These are phyloP conservation scores for Arthrinium phaeospermum DNA, from an alignment of 2,329 filamentous ascomycete genomes.

Conservation along the genomic window DNA sequence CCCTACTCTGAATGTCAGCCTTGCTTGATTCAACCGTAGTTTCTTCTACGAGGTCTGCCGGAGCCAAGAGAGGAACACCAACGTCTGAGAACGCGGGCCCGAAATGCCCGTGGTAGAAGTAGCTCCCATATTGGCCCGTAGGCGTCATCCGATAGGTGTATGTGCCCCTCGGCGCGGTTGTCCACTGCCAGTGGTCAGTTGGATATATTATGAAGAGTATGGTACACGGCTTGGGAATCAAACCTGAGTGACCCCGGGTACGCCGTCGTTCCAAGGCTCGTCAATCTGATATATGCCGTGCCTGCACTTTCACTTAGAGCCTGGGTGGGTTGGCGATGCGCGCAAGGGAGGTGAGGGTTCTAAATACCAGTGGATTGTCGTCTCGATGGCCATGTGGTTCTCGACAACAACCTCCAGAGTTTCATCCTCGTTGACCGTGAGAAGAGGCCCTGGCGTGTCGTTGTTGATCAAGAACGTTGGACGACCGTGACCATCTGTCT, in stretches of 20 bases:
- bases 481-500: constrained; percentile 26
- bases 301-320: neutral
- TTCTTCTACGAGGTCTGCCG: too few relatives aligned
- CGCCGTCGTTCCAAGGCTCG: constrained; percentile 28
- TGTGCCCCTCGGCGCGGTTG: constrained; percentile 26
- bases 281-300: constrained; percentile 30
- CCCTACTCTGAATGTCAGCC: constrained; percentile 6
- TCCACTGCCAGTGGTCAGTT: constrained; percentile 12
- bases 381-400: constrained; percentile 27
- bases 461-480: constrained; percentile 27
- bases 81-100: constrained; percentile 28
- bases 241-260: constrained; percentile 28
- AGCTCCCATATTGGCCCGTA: constrained; percentile 27
- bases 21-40: neutral
- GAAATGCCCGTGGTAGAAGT: constrained; percentile 30
- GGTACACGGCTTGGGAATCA: too few relatives aligned
- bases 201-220: too few relatives aligned
- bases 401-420: constrained; percentile 27
- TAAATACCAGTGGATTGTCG: constrained; percentile 29
- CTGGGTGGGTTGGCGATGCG: neutral
- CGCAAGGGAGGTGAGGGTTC: neutral
- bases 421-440: constrained; percentile 26
- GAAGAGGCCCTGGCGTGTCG: constrained; percentile 25
- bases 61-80: neutral
- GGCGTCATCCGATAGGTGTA: constrained; percentile 29